Evolutionary conservation across 2,329 filamentous ascomycete species (phyloP).

Genomic region (Piedraia hortae): DNA sequence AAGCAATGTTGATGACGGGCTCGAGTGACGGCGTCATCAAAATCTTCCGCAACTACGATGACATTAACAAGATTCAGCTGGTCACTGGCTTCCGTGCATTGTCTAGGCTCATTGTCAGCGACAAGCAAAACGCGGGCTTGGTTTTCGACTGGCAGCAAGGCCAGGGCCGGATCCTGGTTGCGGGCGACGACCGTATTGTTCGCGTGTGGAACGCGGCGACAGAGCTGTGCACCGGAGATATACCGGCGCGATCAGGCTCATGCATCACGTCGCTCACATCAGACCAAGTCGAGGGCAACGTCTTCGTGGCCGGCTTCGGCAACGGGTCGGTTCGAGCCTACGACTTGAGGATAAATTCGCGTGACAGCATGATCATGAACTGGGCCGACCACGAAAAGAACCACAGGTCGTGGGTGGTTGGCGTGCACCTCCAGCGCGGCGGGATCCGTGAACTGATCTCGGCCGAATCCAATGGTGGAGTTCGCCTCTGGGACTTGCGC

Average conservation of each 20-base stretch:
- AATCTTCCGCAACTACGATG: slow-evolving; percentile 79
- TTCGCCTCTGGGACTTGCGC: slow-evolving; percentile 87
- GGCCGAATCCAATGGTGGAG: slow-evolving; percentile 73
- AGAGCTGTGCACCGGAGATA: slow-evolving; percentile 78
- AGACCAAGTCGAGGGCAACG: slow-evolving; percentile 89
- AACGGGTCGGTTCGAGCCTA: slow-evolving; percentile 88
- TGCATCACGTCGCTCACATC: slow-evolving; percentile 91
- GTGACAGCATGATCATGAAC: slow-evolving; percentile 79
- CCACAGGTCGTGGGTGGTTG: slow-evolving; percentile 84
- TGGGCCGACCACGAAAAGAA: slow-evolving; percentile 92
- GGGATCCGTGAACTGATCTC: slow-evolving; percentile 76
- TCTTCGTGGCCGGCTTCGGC: slow-evolving; percentile 88
- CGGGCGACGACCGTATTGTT: slow-evolving; percentile 84
- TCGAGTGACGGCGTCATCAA: slow-evolving; percentile 87
- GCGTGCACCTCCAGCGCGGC: slow-evolving; percentile 87
- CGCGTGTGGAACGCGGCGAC: slow-evolving; percentile 86
- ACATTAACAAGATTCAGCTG: slow-evolving; percentile 46
- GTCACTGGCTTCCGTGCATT: slow-evolving; percentile 78
- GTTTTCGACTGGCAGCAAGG: slow-evolving; percentile 98
- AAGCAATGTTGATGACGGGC: slow-evolving; percentile 78
- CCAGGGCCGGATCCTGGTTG: slow-evolving; percentile 81
- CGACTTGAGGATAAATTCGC: slow-evolving; percentile 61
- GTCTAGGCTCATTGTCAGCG: slow-evolving; percentile 80
- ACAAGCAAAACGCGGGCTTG: slow-evolving; percentile 64
- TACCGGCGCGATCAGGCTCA: slow-evolving; percentile 76